phyloP scores from a whole-genome alignment of 1,284 basidiomycete species.

The Fomitopsis betulina region DNA sequence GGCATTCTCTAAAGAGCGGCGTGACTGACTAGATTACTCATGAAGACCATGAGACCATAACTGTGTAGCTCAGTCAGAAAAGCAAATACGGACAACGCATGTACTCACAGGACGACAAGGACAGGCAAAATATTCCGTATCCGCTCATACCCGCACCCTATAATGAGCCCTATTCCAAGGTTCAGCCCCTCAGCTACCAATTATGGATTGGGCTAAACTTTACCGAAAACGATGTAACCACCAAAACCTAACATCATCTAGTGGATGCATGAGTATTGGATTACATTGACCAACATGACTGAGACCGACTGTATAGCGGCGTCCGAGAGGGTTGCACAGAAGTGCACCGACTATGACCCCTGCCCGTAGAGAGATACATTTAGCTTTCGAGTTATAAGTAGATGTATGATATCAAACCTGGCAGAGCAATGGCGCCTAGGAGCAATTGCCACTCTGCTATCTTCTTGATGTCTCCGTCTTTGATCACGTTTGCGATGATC shows the following conservation, averaged over 20 bases:
- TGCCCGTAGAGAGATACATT: constrained; percentile 1
- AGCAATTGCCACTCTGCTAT: constrained; percentile 76
- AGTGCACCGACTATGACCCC: constrained; percentile 52
- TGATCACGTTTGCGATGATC: constrained; percentile 56
- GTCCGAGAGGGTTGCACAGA: constrained; percentile 60
- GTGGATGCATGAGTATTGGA: not conserved
- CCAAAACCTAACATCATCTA: constrained; percentile 6
- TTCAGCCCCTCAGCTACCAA: not conserved
- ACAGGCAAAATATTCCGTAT: constrained; percentile 1
- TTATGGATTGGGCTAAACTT: not conserved
- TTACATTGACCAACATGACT: not conserved
- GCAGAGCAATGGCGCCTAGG: constrained; percentile 63
- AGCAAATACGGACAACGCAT: constrained; percentile 21
- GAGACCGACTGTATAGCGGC: constrained; percentile 51
- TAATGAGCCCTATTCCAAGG: not conserved
- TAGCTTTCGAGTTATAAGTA: no score
- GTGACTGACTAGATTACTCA: constrained; percentile 52
- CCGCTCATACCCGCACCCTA: constrained; percentile 2
- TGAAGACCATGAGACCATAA: constrained; percentile 65
- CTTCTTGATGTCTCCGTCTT: constrained; percentile 46
- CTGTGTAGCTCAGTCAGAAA: constrained; percentile 45
- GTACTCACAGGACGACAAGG: constrained; percentile 5
- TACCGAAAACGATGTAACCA: constrained; percentile 4
- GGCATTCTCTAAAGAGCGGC: not conserved
- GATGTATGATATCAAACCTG: constrained; percentile 35